These are phyloP conservation scores for Candida lessepsii DNA, from an alignment of 805 yeast species.

Conservation along the genomic window DNA sequence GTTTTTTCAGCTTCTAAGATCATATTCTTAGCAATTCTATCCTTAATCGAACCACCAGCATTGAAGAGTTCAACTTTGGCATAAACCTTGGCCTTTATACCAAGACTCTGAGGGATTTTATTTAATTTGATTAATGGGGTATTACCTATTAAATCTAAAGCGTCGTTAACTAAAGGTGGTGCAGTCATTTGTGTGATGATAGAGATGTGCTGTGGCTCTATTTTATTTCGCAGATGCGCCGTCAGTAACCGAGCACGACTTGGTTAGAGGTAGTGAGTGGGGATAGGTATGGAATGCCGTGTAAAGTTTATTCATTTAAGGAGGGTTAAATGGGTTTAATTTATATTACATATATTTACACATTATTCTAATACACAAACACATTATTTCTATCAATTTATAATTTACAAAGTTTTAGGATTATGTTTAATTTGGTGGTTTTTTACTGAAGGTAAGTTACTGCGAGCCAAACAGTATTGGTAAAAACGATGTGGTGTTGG, in stretches of 20 bases:
- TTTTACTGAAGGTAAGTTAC: no score
- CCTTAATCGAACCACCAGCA: slow-evolving; percentile 89
- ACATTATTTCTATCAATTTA: no score
- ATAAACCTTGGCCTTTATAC: slow-evolving; percentile 67
- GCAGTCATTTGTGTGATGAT: slow-evolving; percentile 10
- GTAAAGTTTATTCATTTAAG: no score
- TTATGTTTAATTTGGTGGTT: no score
- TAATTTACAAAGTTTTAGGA: no score
- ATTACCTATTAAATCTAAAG: slow-evolving; percentile 78
- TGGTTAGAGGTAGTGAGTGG: no score
- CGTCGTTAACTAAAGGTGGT: slow-evolving; percentile 45
- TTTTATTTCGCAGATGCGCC: slow-evolving; percentile 6
- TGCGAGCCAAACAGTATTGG: no score
- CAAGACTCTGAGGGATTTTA: slow-evolving; percentile 72
- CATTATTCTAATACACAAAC: no score
- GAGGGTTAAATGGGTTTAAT: no score
- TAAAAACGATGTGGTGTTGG: no score
- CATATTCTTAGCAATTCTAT: slow-evolving; percentile 85
- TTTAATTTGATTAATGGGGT: slow-evolving; percentile 77
- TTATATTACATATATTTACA: no score
- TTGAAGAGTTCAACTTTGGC: slow-evolving; percentile 83
- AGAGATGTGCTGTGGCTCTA: not conserved
- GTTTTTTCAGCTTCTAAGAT: slow-evolving; percentile 77
- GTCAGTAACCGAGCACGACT: slow-evolving; percentile 1
- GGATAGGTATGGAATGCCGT: no score